Conservation (phyloP, 129 eudicot species). For the Calendula officinalis region DNA sequence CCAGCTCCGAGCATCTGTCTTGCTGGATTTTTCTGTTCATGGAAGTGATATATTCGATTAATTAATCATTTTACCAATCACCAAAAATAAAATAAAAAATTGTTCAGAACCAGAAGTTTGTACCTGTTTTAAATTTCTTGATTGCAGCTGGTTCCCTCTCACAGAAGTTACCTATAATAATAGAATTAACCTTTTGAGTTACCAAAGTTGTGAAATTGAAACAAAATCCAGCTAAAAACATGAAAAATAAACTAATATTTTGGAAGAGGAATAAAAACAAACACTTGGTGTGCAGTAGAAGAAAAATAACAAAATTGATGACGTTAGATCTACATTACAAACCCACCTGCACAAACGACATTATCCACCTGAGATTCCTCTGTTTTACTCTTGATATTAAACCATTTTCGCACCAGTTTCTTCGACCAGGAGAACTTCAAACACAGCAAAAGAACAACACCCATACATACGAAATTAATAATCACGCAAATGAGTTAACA, state of each 20-base stretch:
- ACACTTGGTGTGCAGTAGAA: slow-evolving; percentile 16
- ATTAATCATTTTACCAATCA: neutral
- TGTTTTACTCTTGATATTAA: slow-evolving; percentile 70
- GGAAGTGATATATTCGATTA: neutral
- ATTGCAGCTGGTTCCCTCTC: slow-evolving; percentile 76
- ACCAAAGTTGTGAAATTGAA: slow-evolving; percentile 2
- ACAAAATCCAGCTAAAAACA: neutral
- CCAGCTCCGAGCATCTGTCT: slow-evolving; percentile 46
- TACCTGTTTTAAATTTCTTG: slow-evolving; percentile 66
- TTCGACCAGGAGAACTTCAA: slow-evolving; percentile 87
- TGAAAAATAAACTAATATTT: neutral
- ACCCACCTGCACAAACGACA: slow-evolving; percentile 40
- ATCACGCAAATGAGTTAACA: neutral
- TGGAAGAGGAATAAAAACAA: neutral
- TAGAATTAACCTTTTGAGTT: slow-evolving; percentile 4
- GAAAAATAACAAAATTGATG: slow-evolving; percentile 5
- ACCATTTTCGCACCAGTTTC: slow-evolving; percentile 83
- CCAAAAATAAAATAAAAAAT: neutral
- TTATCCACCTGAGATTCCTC: slow-evolving; percentile 62
- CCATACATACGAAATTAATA: neutral
- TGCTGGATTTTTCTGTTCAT: slow-evolving; percentile 60
- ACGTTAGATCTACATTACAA: neutral
- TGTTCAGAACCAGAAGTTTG: neutral
- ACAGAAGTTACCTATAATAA: slow-evolving; percentile 50
- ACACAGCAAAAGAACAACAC: slow-evolving; percentile 18